Evolutionary conservation across 2,329 filamentous ascomycete species (phyloP).

Genomic region (Xylaria sp.): DNA sequence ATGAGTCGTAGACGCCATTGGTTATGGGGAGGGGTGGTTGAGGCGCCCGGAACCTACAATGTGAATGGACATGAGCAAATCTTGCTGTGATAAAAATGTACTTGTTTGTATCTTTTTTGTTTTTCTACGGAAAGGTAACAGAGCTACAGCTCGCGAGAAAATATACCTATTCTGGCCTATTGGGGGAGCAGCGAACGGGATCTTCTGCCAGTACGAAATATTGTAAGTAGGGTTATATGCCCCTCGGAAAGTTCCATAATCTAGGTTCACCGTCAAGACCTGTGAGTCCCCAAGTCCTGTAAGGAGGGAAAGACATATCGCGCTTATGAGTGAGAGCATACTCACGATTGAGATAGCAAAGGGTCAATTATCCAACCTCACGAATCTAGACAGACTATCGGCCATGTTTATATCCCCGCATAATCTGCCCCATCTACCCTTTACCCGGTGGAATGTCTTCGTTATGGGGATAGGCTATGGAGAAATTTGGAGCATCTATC

Average conservation of each 20-base stretch:
- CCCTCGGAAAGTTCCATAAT: conserved; percentile 64
- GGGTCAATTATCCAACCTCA: conserved; percentile 3
- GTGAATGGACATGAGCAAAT: conserved; percentile 7
- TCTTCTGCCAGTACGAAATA: conserved; percentile 68
- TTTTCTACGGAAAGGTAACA: not conserved
- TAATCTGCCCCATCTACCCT: conserved; percentile 14
- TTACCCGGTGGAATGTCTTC: conserved; percentile 7
- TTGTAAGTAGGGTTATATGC: conserved; percentile 63
- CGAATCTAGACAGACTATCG: conserved; percentile 1
- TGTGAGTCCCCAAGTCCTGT: conserved; percentile 17
- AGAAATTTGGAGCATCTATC: conserved; percentile 27
- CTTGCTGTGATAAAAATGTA: not conserved
- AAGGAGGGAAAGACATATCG: conserved; percentile 25
- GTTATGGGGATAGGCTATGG: conserved; percentile 21
- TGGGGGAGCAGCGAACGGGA: conserved; percentile 70
- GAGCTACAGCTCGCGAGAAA: not conserved
- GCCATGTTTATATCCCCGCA: conserved; percentile 23
- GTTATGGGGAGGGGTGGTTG: conserved; percentile 63
- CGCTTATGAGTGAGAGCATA: conserved; percentile 15
- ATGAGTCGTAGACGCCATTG: conserved; percentile 64
- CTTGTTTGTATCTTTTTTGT: not conserved
- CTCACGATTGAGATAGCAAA: not conserved
- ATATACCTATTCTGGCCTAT: conserved; percentile 58
- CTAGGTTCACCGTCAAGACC: conserved; percentile 54
- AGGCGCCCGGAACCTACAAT: conserved; percentile 65